phyloP scores from a whole-genome alignment of 2,329 filamentous ascomycete genomes.

The Xylaria sp. region DNA sequence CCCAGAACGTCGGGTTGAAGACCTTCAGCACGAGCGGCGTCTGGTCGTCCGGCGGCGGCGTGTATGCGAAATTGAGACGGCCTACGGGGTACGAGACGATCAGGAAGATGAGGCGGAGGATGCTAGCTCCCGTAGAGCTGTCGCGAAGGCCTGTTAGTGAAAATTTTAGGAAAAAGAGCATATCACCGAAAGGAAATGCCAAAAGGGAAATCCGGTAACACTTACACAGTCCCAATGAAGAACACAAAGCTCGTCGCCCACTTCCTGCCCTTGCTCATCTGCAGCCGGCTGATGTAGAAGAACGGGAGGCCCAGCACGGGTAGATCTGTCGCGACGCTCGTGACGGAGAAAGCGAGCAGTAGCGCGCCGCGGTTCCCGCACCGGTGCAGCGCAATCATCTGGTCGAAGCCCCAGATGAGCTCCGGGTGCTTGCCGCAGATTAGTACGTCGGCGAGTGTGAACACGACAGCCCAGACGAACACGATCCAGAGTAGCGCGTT shows the following conservation, averaged over 20 bases:
- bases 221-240: conserved; percentile 37
- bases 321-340: conserved; percentile 35
- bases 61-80: conserved; percentile 37
- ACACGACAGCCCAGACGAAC: conserved; percentile 26
- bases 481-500: conserved; percentile 36
- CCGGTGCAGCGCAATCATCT: conserved; percentile 25
- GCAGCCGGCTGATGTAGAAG: conserved; percentile 36
- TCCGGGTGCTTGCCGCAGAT: conserved; percentile 34
- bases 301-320: conserved; percentile 34
- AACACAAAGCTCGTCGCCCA: conserved; percentile 36
- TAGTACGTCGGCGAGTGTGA: conserved; percentile 35
- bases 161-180: too few relatives aligned
- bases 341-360: conserved; percentile 36
- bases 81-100: conserved; percentile 38
- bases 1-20: conserved; percentile 39
- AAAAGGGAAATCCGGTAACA: neutral
- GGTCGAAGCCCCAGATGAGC: conserved; percentile 36
- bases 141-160: too few relatives aligned
- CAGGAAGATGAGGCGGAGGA: conserved; percentile 35
- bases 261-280: conserved; percentile 36
- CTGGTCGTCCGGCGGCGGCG: conserved; percentile 33
- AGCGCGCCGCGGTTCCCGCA: conserved; percentile 37
- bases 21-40: conserved; percentile 37
- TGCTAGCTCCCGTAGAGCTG: conserved; percentile 37
- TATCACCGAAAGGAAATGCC: too few relatives aligned